These are phyloP conservation scores for Mortierella sp. DNA, from an alignment of 371 early-diverging fungal genomes.

Conservation along the genomic window DNA sequence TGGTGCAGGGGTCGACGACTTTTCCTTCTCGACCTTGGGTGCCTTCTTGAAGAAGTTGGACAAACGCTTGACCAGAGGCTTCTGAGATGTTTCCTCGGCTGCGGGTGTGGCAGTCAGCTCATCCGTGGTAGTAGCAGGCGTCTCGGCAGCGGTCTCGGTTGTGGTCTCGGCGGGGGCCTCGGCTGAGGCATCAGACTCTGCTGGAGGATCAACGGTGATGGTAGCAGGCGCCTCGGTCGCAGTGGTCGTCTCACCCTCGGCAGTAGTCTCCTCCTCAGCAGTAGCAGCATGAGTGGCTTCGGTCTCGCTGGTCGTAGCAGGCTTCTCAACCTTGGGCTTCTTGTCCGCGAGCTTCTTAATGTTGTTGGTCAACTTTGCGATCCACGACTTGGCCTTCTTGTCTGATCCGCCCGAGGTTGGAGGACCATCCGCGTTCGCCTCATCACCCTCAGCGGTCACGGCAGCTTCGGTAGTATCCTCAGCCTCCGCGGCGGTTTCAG, in stretches of 20 bases:
- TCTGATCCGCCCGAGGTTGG: conserved; percentile 36
- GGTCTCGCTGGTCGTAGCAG: conserved; percentile 9
- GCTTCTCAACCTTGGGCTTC: conserved; percentile 51
- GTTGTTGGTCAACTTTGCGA: conserved; percentile 42
- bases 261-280: conserved; percentile 4
- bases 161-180: conserved; percentile 8
- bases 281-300: conserved; percentile 9
- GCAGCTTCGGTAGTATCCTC: conserved; percentile 8
- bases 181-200: conserved; percentile 4
- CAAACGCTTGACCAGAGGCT: conserved; percentile 31
- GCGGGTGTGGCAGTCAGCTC: conserved; percentile 11
- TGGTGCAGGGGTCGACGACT: conserved; percentile 17
- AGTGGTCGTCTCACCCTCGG: conserved; percentile 14
- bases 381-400: conserved; percentile 45
- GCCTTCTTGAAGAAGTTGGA: conserved; percentile 53
- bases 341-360: conserved; percentile 50
- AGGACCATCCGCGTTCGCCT: conserved; percentile 20
- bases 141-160: conserved; percentile 7
- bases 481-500: conserved; percentile 9
- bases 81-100: conserved; percentile 2
- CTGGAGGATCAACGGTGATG: background rate
- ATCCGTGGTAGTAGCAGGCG: background rate
- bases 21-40: conserved; percentile 37
- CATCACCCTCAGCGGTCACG: conserved; percentile 10
- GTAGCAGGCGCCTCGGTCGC: conserved; percentile 2